These are phyloP conservation scores for Alternaria ventricosa DNA, from an alignment of 2,329 filamentous ascomycete species.

Conservation along the genomic window DNA sequence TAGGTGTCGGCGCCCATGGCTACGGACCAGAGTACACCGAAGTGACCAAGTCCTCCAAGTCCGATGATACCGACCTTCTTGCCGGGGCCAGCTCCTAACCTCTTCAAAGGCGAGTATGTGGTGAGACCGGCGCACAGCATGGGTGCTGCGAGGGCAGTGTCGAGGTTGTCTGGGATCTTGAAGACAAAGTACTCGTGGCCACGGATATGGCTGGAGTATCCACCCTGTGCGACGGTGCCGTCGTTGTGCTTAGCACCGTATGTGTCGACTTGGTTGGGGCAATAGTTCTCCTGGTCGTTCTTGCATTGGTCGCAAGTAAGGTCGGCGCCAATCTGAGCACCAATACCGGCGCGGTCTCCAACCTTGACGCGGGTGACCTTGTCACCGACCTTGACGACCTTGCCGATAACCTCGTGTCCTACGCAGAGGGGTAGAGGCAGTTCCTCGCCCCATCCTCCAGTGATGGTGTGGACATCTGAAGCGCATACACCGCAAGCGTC, in stretches of 20 bases:
- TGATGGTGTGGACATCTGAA: conserved; percentile 58
- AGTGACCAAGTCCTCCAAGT: conserved; percentile 62
- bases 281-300: conserved; percentile 61
- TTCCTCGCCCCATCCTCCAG: conserved; percentile 68
- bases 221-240: conserved; percentile 70
- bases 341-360: conserved; percentile 56
- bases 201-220: conserved; percentile 72
- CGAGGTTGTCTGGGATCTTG: conserved; percentile 77
- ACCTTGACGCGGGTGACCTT: conserved; percentile 58
- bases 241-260: conserved; percentile 59
- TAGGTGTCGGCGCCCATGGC: conserved; percentile 67
- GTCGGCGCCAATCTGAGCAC: conserved; percentile 58
- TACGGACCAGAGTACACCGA: conserved; percentile 55
- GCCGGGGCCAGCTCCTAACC: conserved; percentile 76
- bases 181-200: conserved; percentile 78
- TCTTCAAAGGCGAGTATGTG: conserved; percentile 76
- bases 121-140: conserved; percentile 89
- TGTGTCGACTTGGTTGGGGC: conserved; percentile 57
- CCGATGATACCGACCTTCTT: conserved; percentile 81
- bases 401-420: conserved; percentile 66
- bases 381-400: conserved; percentile 57
- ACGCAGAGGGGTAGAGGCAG: conserved; percentile 68
- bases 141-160: conserved; percentile 68
- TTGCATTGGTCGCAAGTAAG: conserved; percentile 60
- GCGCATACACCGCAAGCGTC: conserved; percentile 63